phyloP scores from a whole-genome alignment of 768 basidiomycete genomes.

The Nidularia pulvinata region DNA sequence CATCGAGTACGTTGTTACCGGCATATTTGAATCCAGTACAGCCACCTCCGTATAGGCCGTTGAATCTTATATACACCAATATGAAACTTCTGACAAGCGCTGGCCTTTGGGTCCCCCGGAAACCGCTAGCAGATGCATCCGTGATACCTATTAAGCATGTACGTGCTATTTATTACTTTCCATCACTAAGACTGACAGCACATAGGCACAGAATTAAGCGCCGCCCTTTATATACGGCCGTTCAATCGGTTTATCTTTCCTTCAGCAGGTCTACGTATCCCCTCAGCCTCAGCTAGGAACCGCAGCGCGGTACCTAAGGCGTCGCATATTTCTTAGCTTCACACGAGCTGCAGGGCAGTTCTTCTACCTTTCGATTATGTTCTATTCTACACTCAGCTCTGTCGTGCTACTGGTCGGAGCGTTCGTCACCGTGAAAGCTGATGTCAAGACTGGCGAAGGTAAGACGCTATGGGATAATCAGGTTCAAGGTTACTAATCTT shows the following conservation, averaged over 20 bases:
- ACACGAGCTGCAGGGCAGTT: constrained; percentile 1
- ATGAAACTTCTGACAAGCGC: too few species aligned
- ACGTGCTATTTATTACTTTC: too few species aligned
- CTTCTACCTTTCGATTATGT: background rate
- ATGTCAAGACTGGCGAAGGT: background rate
- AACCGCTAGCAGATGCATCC: too few species aligned
- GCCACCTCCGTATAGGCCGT: too few species aligned
- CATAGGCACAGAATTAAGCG: too few species aligned
- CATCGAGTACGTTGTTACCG: too few species aligned
- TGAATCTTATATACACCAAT: too few species aligned
- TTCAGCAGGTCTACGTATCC: background rate
- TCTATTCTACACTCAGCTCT: background rate
- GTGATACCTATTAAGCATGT: too few species aligned
- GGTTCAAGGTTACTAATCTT: background rate
- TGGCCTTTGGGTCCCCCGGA: too few species aligned
- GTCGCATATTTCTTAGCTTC: background rate
- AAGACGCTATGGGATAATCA: background rate
- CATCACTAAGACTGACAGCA: too few species aligned
- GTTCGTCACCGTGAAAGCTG: background rate
- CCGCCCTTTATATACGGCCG: too few species aligned
- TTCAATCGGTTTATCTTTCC: background rate
- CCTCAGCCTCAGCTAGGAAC: background rate
- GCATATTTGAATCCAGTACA: too few species aligned
- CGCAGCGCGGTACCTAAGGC: background rate
- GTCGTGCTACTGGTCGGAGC: background rate